Evolutionary conservation across 2,329 filamentous ascomycete genomes (phyloP).

Genomic region (Colletotrichum navitas): DNA sequence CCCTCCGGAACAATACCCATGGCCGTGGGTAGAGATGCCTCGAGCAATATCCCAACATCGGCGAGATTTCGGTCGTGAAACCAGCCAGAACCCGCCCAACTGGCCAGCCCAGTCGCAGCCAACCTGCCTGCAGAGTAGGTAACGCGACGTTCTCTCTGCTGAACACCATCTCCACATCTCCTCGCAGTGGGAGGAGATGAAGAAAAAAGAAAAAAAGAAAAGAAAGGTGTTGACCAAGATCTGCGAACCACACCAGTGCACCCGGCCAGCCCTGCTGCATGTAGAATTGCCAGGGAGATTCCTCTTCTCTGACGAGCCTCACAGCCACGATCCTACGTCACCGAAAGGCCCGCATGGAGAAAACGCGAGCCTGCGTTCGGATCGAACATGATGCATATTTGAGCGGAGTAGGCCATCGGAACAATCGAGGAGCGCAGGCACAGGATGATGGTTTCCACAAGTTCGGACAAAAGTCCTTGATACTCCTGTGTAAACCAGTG

Average conservation of each 20-base stretch:
- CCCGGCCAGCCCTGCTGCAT: neutral
- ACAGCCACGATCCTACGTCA: slow-evolving; percentile 21
- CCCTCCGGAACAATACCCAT: neutral
- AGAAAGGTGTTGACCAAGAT: neutral
- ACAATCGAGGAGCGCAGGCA: slow-evolving; percentile 12
- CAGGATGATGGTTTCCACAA: slow-evolving; percentile 6
- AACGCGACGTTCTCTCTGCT: neutral
- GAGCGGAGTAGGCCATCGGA: slow-evolving; percentile 25
- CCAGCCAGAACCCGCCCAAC: slow-evolving; percentile 26
- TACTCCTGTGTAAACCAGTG: neutral
- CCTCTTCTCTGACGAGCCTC: slow-evolving; percentile 3
- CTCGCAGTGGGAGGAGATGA: neutral
- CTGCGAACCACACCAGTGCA: neutral
- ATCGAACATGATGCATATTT: slow-evolving; percentile 30
- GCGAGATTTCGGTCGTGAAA: slow-evolving; percentile 34
- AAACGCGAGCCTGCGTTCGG: slow-evolving; percentile 10
- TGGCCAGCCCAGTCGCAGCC: slow-evolving; percentile 10
- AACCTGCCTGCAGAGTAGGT: neutral
- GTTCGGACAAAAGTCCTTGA: slow-evolving; percentile 30
- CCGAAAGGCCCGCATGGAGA: slow-evolving; percentile 20
- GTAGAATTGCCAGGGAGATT: slow-evolving; percentile 23
- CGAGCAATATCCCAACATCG: slow-evolving; percentile 21
- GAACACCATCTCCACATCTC: slow-evolving; percentile 2
- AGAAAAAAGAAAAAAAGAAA: neutral
- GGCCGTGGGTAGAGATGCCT: slow-evolving; percentile 1